phyloP scores from a whole-genome alignment of 257 asterid genomes.

The Rhazya stricta region DNA sequence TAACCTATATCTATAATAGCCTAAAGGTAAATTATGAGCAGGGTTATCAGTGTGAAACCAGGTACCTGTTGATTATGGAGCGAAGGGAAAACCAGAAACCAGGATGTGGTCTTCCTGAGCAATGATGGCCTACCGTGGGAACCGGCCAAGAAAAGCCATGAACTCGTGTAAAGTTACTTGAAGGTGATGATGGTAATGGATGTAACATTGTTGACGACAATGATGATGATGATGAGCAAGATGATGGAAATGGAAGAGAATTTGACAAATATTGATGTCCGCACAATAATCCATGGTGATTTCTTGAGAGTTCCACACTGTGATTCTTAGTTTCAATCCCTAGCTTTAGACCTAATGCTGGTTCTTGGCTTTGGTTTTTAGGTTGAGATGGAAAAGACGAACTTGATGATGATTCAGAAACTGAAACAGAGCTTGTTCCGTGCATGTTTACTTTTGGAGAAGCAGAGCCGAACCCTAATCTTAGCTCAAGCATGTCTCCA shows the following conservation, averaged over 20 bases:
- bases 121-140: not conserved
- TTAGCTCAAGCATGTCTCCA: slow-evolving; percentile 6
- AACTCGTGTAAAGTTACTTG: not conserved
- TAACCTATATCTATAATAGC: too few species aligned
- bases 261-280: not conserved
- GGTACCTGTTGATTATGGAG: slow-evolving; percentile 1
- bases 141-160: not conserved
- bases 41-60: not conserved
- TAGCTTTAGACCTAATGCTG: slow-evolving; percentile 6
- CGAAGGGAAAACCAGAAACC: slow-evolving; percentile 14
- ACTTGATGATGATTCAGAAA: not conserved
- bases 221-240: not conserved
- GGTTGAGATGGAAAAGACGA: not conserved
- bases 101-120: slow-evolving; percentile 2
- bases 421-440: not conserved
- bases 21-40: not conserved
- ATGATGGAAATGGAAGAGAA: not conserved
- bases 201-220: not conserved
- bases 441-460: not conserved
- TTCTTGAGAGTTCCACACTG: not conserved
- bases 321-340: not conserved
- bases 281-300: not conserved
- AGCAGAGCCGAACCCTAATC: slow-evolving; percentile 4
- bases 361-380: not conserved
- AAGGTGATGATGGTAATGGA: not conserved